Conservation (phyloP, 2,329 filamentous ascomycete species). For the Orbilia blumenaviensis region DNA sequence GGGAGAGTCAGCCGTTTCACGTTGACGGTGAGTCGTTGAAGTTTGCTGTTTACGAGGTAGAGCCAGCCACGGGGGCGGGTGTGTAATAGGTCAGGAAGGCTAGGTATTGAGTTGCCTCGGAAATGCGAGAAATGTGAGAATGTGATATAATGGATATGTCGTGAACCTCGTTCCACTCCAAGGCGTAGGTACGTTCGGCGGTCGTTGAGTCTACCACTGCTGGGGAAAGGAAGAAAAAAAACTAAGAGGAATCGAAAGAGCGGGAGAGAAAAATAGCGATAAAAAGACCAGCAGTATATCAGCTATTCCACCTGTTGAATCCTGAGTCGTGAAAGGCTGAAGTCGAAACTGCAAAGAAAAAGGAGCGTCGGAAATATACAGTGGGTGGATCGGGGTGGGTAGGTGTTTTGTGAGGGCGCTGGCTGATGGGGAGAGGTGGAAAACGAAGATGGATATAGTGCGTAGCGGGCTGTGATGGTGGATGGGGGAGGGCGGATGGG, state of each 20-base stretch:
- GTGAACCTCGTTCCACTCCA: conserved; percentile 23
- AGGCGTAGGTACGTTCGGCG: neutral
- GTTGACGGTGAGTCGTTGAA: neutral
- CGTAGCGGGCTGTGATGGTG: neutral
- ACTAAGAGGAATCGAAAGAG: conserved; percentile 15
- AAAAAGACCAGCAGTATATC: conserved; percentile 52
- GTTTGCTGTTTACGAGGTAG: conserved; percentile 7
- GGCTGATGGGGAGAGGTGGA: neutral
- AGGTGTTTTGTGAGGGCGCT: too few relatives aligned
- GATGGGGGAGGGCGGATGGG: neutral
- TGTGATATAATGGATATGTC: conserved; percentile 33
- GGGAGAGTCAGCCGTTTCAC: conserved; percentile 14
- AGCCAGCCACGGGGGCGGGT: conserved; percentile 3
- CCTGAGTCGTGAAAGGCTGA: conserved; percentile 4
- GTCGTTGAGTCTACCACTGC: conserved; percentile 3
- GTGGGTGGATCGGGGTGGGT: neutral
- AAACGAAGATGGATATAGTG: neutral
- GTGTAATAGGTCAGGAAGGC: neutral
- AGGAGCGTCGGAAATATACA: conserved; percentile 34
- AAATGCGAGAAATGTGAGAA: conserved; percentile 45
- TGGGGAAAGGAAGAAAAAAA: conserved; percentile 8
- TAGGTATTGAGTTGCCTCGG: conserved; percentile 16
- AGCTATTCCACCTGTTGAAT: conserved; percentile 41
- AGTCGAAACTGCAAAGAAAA: conserved; percentile 12
- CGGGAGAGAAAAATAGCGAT: conserved; percentile 42